Base-by-base conservation (phyloP, 2,329 filamentous ascomycete genomes). In the Claviceps quebecensis region DNA sequence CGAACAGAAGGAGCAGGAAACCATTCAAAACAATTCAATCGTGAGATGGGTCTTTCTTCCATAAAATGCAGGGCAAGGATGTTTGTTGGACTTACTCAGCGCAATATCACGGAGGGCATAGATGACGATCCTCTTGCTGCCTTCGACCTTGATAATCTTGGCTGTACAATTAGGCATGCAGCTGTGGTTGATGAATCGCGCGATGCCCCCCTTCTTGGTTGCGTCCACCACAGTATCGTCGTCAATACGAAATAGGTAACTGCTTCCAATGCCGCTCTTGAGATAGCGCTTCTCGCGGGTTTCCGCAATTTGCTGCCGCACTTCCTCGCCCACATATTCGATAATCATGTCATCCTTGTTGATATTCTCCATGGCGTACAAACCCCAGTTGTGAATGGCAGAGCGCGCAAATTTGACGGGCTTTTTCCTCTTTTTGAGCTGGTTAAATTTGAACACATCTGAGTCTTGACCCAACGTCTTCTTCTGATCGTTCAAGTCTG, bases 401-500 rank as follows among this genome's bases (percentile, higher is more conserved):
- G 93, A 98, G 45, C 93, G 81, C 52, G 91, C 93, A 69, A 98
- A 98, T 65, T 94, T 93, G 66, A 98, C 93, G 1, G 91, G 90
- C 75, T 98, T 98, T 81, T 97, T 98, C 55, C 93, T 86, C 72
- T 97, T 98, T 77, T 97, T 96, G 53, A 98, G 82, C 72, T 97
- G 93, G 68, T 98, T 98, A 77, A 98, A 98, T 53, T 91, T 86
- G 61, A 98, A 80, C 34, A 93, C 88, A 61, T 96, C 91, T 51
- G 89, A 87, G 58, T 95, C 90, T 56, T 81, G 80, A 50, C 84
- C 85, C 19, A 88, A 76, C 13, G 83, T 85, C 69, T 88, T 88
- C 72, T 95, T 95, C 66, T 96, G 90, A 45, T 93, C 87, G 64
- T 95, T 95, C 59, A 98, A 84, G 62, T 97, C 93, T 51, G 93